A percentile compares a stretch with the other conserved stretches of the same genome.
Conservation (phyloP, 1,284 basidiomycete genomes). For the Pseudozyma hubeiensis region DNA sequence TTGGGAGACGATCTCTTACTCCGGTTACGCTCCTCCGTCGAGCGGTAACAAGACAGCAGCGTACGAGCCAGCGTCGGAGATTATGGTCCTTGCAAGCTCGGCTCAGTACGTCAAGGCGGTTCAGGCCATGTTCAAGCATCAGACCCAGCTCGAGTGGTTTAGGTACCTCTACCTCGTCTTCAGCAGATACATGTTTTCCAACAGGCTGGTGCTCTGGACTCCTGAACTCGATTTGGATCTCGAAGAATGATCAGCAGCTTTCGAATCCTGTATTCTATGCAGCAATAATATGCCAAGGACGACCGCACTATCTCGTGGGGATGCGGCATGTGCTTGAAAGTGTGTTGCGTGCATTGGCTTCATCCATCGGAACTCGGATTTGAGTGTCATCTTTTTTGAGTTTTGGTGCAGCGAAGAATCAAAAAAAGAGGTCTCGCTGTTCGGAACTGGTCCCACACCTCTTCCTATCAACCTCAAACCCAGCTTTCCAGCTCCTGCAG, state of each 20-base stretch:
- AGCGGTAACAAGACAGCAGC: not conserved
- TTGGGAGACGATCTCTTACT: slow-evolving; percentile 36
- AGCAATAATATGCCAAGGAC: no score
- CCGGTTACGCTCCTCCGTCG: slow-evolving; percentile 4
- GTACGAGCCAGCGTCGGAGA: slow-evolving; percentile 25
- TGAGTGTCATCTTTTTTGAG: not conserved
- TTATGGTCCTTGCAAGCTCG: slow-evolving; percentile 39
- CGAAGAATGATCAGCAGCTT: not conserved
- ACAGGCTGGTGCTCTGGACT: slow-evolving; percentile 33
- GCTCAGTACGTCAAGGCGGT: slow-evolving; percentile 40
- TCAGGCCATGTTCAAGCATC: slow-evolving; percentile 59
- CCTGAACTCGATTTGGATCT: slow-evolving; percentile 19
- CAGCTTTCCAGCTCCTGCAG: not conserved
- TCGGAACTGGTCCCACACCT: not conserved
- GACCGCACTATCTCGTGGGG: no score
- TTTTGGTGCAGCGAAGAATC: slow-evolving; percentile 2
- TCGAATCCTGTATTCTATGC: not conserved
- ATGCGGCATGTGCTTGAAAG: no score
- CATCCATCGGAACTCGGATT: slow-evolving; percentile 8
- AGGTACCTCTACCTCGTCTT: slow-evolving; percentile 61
- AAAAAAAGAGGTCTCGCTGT: not conserved
- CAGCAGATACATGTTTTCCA: slow-evolving; percentile 60
- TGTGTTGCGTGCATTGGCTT: not conserved
- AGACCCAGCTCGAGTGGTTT: slow-evolving; percentile 66
- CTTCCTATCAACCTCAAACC: not conserved